A percentile compares a stretch with the other conserved stretches of the same genome.
phyloP scores from a whole-genome alignment of 192 early-diverging fungal genomes.

The Linnemannia zychae region DNA sequence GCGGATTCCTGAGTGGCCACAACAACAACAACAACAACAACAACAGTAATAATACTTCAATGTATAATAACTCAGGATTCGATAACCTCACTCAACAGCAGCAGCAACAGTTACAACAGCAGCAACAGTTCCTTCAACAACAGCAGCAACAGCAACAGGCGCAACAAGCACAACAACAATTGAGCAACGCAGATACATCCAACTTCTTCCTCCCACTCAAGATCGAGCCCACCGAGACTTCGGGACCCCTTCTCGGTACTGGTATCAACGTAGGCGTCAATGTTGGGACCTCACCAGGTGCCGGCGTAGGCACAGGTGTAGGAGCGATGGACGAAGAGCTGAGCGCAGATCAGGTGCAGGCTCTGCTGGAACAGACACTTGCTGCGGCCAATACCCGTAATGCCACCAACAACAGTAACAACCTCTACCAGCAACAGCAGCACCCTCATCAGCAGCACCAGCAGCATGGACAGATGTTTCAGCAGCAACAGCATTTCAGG shows the following conservation, averaged over 20 bases:
- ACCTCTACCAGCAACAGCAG: slow-evolving; percentile 8
- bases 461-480: slow-evolving; percentile 21
- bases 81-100: slow-evolving; percentile 5
- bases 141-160: slow-evolving; percentile 25
- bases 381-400: slow-evolving; percentile 27
- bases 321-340: slow-evolving; percentile 35
- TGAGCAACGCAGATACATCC: slow-evolving; percentile 5
- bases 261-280: background rate
- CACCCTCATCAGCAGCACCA: slow-evolving; percentile 1
- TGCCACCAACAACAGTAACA: slow-evolving; percentile 9
- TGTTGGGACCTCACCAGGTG: no score
- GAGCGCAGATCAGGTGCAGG: slow-evolving; percentile 51
- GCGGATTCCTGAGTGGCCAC: slow-evolving; percentile 25
- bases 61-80: background rate
- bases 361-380: slow-evolving; percentile 46
- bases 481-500: slow-evolving; percentile 19
- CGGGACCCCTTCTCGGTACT: background rate
- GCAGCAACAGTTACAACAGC: background rate
- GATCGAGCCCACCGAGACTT: slow-evolving; percentile 29
- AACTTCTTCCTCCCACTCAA: slow-evolving; percentile 39
- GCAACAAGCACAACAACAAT: slow-evolving; percentile 7
- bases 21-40: slow-evolving; percentile 13
- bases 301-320: background rate
- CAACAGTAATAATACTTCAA: background rate
- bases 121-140: slow-evolving; percentile 11